A percentile compares a stretch with the other conserved stretches of the same genome.
phyloP scores from a whole-genome alignment of 23 red algal genomes.

The Agarophyton chilense region DNA sequence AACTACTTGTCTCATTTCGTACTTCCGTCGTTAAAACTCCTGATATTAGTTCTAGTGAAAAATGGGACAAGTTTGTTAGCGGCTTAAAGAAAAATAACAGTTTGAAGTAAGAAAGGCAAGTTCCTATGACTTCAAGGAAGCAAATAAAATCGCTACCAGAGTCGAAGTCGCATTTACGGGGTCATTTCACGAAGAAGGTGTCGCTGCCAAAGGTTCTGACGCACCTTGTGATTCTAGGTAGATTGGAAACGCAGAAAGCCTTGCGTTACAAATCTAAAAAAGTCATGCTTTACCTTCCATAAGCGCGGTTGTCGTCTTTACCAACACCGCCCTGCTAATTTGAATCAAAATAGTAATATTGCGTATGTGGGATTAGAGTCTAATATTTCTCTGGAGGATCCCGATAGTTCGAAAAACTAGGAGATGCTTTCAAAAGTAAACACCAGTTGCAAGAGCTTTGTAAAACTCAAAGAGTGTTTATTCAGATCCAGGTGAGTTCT shows the following conservation, averaged over 20 bases:
- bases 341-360: too few relatives aligned
- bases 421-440: not conserved
- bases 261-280: not conserved
- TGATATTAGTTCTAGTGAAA: not conserved
- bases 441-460: too few relatives aligned
- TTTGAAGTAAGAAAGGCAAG: not conserved
- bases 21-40: not conserved
- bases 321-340: too few relatives aligned
- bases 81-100: not conserved
- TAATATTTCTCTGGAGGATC: too few relatives aligned
- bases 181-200: too few relatives aligned
- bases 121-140: not conserved
- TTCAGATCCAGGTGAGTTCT: too few relatives aligned
- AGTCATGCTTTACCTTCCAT: conserved; percentile 19
- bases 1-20: not conserved
- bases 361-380: too few relatives aligned
- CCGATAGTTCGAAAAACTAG: too few relatives aligned
- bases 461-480: too few relatives aligned
- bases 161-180: not conserved
- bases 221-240: too few relatives aligned
- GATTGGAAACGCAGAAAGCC: not conserved
- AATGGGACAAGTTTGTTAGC: not conserved
- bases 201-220: too few relatives aligned
- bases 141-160: not conserved
- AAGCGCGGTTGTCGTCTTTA: too few relatives aligned